Conservation (phyloP, 1,284 basidiomycete species). For the Vanrija sp. region DNA sequence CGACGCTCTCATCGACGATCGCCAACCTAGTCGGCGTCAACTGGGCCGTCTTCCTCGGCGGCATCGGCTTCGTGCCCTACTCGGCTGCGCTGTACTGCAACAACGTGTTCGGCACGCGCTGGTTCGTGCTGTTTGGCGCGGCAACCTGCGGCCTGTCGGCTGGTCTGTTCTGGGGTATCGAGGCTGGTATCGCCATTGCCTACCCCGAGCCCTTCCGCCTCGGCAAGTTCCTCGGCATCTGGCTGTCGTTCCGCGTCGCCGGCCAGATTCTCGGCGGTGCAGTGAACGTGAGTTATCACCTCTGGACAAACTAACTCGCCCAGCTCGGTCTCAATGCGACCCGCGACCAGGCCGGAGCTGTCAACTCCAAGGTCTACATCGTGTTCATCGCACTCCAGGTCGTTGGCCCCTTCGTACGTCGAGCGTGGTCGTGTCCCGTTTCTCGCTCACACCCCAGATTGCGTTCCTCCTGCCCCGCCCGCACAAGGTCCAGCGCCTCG, state of each 20-base stretch:
- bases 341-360: slow-evolving; percentile 7
- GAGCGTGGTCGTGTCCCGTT: not conserved
- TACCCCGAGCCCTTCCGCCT: slow-evolving; percentile 30
- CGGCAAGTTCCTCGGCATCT: slow-evolving; percentile 34
- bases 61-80: slow-evolving; percentile 32
- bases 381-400: slow-evolving; percentile 39
- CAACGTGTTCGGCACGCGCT: slow-evolving; percentile 20
- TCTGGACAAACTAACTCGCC: too few relatives aligned
- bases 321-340: slow-evolving; percentile 31
- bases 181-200: slow-evolving; percentile 24
- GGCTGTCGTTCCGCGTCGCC: slow-evolving; percentile 32
- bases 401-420: slow-evolving; percentile 15
- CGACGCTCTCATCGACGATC: slow-evolving; percentile 1
- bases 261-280: slow-evolving; percentile 42
- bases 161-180: slow-evolving; percentile 36
- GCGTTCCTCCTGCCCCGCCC: slow-evolving; percentile 10
- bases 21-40: slow-evolving; percentile 7
- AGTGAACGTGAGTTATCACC: slow-evolving; percentile 16
- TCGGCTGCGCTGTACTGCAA: slow-evolving; percentile 39
- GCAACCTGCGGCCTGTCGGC: slow-evolving; percentile 33
- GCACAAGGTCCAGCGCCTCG: slow-evolving; percentile 3
- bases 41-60: slow-evolving; percentile 6
- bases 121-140: slow-evolving; percentile 33
- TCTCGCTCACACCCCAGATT: not conserved
- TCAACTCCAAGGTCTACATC: slow-evolving; percentile 13